Conservation (phyloP, 1,284 basidiomycete genomes). For the Melampsora americana region DNA sequence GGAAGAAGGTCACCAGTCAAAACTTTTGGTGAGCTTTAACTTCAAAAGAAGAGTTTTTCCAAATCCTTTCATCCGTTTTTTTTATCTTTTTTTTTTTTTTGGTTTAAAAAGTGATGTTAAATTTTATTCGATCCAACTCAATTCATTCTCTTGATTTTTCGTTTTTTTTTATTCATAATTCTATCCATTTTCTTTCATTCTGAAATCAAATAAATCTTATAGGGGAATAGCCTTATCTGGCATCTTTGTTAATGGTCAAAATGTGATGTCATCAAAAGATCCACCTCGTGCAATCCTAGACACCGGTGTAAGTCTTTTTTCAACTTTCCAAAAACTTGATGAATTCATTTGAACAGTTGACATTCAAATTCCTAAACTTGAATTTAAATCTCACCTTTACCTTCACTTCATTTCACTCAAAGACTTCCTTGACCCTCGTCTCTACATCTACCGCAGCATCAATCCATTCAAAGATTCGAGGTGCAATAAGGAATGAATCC, state of each 20-base stretch:
- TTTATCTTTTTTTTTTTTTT: too few relatives aligned
- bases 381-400: neutral
- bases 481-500: slow-evolving; percentile 16
- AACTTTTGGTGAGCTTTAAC: slow-evolving; percentile 26
- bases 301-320: slow-evolving; percentile 28
- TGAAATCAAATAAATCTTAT: too few relatives aligned
- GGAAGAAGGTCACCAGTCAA: slow-evolving; percentile 40
- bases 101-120: too few relatives aligned
- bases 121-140: too few relatives aligned
- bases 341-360: too few relatives aligned
- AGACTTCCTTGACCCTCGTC: slow-evolving; percentile 37
- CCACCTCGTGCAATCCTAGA: slow-evolving; percentile 41
- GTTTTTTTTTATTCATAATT: neutral
- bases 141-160: neutral
- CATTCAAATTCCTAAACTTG: neutral
- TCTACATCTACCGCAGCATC: slow-evolving; percentile 7
- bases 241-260: slow-evolving; percentile 19
- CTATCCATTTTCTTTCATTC: neutral
- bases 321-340: neutral
- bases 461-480: slow-evolving; percentile 20
- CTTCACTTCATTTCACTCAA: neutral
- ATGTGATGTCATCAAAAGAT: slow-evolving; percentile 22
- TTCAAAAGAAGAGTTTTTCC: too few relatives aligned
- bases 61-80: too few relatives aligned
- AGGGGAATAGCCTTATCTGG: slow-evolving; percentile 26